phyloP scores from a whole-genome alignment of 2,329 filamentous ascomycete species.

The Penicillium sp. region DNA sequence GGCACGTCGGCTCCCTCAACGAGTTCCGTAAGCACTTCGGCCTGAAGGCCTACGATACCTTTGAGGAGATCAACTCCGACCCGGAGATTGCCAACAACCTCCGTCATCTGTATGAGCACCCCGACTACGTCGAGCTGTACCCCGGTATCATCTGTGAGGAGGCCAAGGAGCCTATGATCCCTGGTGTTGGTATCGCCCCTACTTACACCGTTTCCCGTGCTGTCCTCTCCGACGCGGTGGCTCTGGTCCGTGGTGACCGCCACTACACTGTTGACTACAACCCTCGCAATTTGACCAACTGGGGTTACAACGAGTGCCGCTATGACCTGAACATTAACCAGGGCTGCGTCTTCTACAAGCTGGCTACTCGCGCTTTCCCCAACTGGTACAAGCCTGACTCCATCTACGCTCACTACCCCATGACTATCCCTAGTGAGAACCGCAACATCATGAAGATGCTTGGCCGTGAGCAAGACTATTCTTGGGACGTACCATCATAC shows the following conservation, averaged over 20 bases:
- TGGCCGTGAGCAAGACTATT: constrained; percentile 65
- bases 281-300: constrained; percentile 72
- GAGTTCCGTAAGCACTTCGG: constrained; percentile 83
- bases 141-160: constrained; percentile 74
- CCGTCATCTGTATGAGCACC: constrained; percentile 64
- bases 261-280: constrained; percentile 78
- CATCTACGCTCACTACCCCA: constrained; percentile 75
- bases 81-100: constrained; percentile 65
- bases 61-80: constrained; percentile 81
- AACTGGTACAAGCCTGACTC: constrained; percentile 74
- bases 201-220: constrained; percentile 75
- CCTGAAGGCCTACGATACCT: constrained; percentile 70
- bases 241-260: constrained; percentile 73
- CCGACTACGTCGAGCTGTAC: constrained; percentile 77
- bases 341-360: constrained; percentile 80
- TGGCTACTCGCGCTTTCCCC: constrained; percentile 76
- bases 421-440: constrained; percentile 70
- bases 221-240: constrained; percentile 72
- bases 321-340: constrained; percentile 73
- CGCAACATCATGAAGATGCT: constrained; percentile 66
- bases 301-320: constrained; percentile 73
- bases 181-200: constrained; percentile 71
- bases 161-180: constrained; percentile 68
- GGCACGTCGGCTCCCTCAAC: constrained; percentile 76
- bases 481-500: constrained; percentile 61